Percentiles rank a stretch among this genome's conserved stretches.
Evolutionary conservation across 106 monocot genomes (phyloP).

Genomic region (Hemerocallis citrina): DNA sequence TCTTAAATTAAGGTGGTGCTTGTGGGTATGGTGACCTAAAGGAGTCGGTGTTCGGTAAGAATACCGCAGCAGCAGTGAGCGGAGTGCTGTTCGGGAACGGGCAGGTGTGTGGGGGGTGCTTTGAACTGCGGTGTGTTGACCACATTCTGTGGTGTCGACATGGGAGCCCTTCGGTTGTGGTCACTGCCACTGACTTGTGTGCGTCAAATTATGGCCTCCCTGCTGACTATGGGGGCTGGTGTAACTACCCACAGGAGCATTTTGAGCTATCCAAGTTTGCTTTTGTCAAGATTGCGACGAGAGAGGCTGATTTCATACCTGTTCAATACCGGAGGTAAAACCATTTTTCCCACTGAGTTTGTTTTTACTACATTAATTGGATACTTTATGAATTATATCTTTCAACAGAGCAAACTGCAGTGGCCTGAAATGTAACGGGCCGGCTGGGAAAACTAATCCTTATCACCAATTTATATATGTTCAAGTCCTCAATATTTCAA

Average conservation of each 20-base stretch:
- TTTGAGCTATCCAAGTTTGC: slow-evolving; percentile 58
- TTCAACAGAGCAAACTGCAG: too few species aligned
- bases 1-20: slow-evolving; percentile 71
- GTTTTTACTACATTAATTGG: too few species aligned
- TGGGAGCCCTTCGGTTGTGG: slow-evolving; percentile 68
- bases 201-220: slow-evolving; percentile 75
- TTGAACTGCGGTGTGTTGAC: slow-evolving; percentile 78
- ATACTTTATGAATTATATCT: too few species aligned
- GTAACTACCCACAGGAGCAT: slow-evolving; percentile 75
- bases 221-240: slow-evolving; percentile 76
- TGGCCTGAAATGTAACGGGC: too few species aligned
- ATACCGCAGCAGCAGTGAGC: slow-evolving; percentile 39
- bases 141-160: slow-evolving; percentile 60
- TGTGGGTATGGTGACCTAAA: slow-evolving; percentile 63
- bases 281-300: slow-evolving; percentile 44
- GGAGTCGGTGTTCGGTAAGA: slow-evolving; percentile 19
- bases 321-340: slow-evolving; percentile 77
- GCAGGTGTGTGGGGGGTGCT: slow-evolving; percentile 63
- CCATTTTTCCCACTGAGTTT: too few species aligned
- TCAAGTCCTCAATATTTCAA: too few species aligned
- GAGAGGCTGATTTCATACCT: slow-evolving; percentile 51
- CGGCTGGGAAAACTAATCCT: too few species aligned
- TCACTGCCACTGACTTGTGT: slow-evolving; percentile 82
- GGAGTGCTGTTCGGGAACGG: slow-evolving; percentile 50
- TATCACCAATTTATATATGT: too few species aligned